phyloP scores from a whole-genome alignment of 495 filamentous ascomycete species.

The Tuber melanosporum region DNA sequence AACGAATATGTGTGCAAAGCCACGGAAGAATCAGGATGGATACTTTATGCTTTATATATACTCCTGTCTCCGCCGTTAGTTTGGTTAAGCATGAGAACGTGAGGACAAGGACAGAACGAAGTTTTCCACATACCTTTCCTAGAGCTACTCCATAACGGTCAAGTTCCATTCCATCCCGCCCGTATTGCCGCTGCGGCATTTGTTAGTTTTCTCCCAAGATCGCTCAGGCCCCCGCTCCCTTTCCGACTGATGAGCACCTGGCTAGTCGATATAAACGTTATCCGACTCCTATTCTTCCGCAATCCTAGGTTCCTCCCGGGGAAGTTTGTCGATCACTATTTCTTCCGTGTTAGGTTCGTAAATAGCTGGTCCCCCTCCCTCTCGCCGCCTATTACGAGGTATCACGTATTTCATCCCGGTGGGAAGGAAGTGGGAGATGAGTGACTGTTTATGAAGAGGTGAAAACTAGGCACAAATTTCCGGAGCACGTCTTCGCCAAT shows the following conservation, averaged over 20 bases:
- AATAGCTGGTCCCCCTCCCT: neutral
- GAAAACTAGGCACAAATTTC: neutral
- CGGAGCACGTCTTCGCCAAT: neutral
- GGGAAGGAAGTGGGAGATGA: neutral
- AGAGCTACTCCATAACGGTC: too few relatives aligned
- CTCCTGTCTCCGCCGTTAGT: too few relatives aligned
- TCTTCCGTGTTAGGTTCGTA: neutral
- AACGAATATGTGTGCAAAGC: too few relatives aligned
- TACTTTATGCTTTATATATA: too few relatives aligned
- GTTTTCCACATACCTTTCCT: too few relatives aligned
- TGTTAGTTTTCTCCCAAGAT: too few relatives aligned
- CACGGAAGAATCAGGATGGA: too few relatives aligned
- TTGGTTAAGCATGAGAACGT: too few relatives aligned
- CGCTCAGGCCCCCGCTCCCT: neutral
- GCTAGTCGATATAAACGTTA: neutral
- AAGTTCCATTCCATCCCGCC: too few relatives aligned
- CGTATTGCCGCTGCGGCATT: too few relatives aligned
- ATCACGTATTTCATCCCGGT: neutral
- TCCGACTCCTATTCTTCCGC: neutral
- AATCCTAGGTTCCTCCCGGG: neutral
- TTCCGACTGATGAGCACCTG: neutral
- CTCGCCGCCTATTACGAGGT: neutral
- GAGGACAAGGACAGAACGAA: too few relatives aligned
- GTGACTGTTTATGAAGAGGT: neutral
- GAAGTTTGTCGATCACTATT: neutral